Conservation (phyloP, 352 stramenopile species). For the Lagenidium sp. region DNA sequence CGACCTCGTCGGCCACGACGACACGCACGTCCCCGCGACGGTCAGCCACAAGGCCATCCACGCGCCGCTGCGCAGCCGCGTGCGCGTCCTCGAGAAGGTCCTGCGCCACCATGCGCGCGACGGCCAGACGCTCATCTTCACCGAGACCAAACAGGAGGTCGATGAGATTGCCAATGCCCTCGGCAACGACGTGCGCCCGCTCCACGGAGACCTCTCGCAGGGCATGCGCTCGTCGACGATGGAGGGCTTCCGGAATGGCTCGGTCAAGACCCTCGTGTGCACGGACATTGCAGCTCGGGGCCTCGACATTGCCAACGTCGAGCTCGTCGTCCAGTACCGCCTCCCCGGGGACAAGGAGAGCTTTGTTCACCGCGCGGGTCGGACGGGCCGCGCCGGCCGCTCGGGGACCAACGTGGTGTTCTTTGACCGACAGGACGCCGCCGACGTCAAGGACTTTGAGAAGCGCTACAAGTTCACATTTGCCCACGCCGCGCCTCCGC, state of each 20-base stretch:
- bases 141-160: conserved; percentile 94
- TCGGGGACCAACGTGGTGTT: conserved; percentile 83
- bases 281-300: conserved; percentile 88
- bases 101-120: conserved; percentile 54
- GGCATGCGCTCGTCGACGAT: conserved; percentile 93
- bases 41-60: conserved; percentile 92
- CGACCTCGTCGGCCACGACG: conserved; percentile 89
- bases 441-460: conserved; percentile 71
- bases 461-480: conserved; percentile 75
- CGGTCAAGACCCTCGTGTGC: conserved; percentile 90
- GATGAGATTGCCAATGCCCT: conserved; percentile 92
- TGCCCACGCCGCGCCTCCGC: conserved; percentile 36
- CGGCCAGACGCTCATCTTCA: conserved; percentile 94
- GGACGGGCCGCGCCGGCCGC: conserved; percentile 82
- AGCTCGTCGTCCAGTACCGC: conserved; percentile 92
- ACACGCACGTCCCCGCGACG: conserved; percentile 76
- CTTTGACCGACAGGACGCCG: conserved; percentile 54
- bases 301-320: conserved; percentile 86
- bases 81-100: conserved; percentile 60
- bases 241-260: conserved; percentile 91
- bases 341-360: conserved; percentile 91
- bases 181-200: conserved; percentile 36
- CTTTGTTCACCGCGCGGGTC: conserved; percentile 91
- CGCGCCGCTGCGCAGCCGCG: conserved; percentile 60
- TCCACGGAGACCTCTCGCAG: conserved; percentile 77